Conservation (phyloP, 495 filamentous ascomycete genomes). For the Neurospora discreta region DNA sequence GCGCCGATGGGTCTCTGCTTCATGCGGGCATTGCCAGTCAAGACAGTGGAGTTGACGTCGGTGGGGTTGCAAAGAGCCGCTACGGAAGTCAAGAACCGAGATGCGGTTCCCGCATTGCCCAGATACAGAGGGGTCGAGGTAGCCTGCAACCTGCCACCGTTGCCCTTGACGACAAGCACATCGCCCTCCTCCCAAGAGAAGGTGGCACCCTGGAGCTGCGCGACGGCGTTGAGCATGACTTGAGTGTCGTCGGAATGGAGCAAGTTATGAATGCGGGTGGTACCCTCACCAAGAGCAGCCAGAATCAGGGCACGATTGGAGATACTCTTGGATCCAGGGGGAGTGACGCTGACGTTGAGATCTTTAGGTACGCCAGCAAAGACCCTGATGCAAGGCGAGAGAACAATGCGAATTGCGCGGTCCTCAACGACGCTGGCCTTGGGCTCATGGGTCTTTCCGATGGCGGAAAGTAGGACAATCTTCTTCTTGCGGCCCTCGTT, state of each 20-base stretch:
- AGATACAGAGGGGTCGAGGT: constrained; percentile 72
- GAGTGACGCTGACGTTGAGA: constrained; percentile 63
- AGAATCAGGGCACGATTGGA: constrained; percentile 91
- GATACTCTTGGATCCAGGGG: constrained; percentile 95
- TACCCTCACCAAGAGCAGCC: constrained; percentile 80
- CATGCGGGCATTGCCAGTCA: constrained; percentile 95
- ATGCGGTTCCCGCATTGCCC: constrained; percentile 93
- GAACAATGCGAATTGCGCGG: constrained; percentile 67
- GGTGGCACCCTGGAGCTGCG: constrained; percentile 72
- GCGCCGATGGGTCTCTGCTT: constrained; percentile 88
- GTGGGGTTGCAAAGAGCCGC: constrained; percentile 68
- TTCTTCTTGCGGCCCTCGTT: constrained; percentile 94
- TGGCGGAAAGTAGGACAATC: constrained; percentile 85
- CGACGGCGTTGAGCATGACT: constrained; percentile 86
- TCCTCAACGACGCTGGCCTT: constrained; percentile 84
- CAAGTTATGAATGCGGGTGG: constrained; percentile 80
- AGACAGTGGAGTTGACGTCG: constrained; percentile 51
- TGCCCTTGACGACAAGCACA: constrained; percentile 80
- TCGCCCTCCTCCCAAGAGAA: constrained; percentile 93
- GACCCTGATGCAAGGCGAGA: constrained; percentile 71
- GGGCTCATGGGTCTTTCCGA: constrained; percentile 77
- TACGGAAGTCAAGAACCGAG: constrained; percentile 88
- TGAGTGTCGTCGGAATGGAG: constrained; percentile 96
- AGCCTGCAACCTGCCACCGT: constrained; percentile 73
- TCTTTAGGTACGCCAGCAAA: constrained; percentile 52